A percentile compares a stretch with the other conserved stretches of the same genome.
These are phyloP conservation scores for Boletus rufocinnamomeus DNA, from an alignment of 768 basidiomycete species.

Conservation along the genomic window DNA sequence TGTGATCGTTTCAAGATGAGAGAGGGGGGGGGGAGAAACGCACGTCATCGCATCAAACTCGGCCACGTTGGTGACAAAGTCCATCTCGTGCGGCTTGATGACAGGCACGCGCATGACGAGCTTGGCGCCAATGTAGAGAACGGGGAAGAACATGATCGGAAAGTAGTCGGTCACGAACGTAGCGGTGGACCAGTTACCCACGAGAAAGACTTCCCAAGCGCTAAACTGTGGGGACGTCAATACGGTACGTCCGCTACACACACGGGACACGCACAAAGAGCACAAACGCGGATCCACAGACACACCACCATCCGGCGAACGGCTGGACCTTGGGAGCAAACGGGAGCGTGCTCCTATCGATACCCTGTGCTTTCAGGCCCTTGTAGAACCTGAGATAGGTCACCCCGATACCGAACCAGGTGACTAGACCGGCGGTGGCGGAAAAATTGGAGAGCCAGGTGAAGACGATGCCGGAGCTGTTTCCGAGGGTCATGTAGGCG, in stretches of 20 bases:
- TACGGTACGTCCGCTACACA: no score
- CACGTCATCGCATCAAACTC: conserved; percentile 35
- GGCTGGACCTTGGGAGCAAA: conserved; percentile 45
- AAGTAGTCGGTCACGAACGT: conserved; percentile 47
- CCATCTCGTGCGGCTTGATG: conserved; percentile 25
- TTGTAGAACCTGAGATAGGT: conserved; percentile 49
- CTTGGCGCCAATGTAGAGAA: conserved; percentile 41
- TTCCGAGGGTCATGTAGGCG: conserved; percentile 42
- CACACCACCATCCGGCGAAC: conserved; percentile 40
- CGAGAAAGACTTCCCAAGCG: conserved; percentile 44
- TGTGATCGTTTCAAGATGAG: background rate
- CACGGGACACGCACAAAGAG: conserved; percentile 37
- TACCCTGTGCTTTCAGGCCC: conserved; percentile 52
- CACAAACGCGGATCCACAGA: conserved; percentile 29
- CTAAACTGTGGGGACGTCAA: conserved; percentile 36
- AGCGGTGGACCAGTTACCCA: conserved; percentile 39
- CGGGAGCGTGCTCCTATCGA: conserved; percentile 49
- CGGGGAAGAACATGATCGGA: conserved; percentile 46
- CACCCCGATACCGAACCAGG: conserved; percentile 47
- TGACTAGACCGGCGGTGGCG: conserved; percentile 43
- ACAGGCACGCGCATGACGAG: conserved; percentile 11
- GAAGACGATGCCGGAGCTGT: conserved; percentile 41
- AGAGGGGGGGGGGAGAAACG: background rate
- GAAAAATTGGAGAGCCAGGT: conserved; percentile 41
- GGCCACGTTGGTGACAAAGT: conserved; percentile 25